phyloP scores from a whole-genome alignment of 169 alveolate genomes.

The Eimeria maxima region DNA sequence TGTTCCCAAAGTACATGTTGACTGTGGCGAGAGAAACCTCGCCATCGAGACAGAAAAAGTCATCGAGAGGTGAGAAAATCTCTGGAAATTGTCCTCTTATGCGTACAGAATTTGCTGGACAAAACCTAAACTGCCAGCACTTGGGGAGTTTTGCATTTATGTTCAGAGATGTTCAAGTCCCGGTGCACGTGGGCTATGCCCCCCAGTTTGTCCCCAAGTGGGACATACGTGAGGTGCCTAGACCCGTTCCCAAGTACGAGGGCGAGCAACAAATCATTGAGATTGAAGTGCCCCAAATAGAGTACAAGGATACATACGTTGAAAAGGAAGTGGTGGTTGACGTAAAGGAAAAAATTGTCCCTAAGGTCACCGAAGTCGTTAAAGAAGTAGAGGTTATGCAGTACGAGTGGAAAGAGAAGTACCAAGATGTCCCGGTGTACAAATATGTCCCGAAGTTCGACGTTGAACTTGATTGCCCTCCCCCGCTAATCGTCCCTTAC shows the following conservation, averaged over 20 bases:
- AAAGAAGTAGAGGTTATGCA: conserved; percentile 91
- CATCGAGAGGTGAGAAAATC: conserved; percentile 84
- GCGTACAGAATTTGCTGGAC: not conserved
- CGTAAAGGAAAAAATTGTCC: conserved; percentile 91
- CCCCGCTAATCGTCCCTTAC: conserved; percentile 92
- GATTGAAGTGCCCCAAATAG: conserved; percentile 92
- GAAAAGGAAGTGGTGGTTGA: conserved; percentile 93
- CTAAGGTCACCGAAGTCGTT: conserved; percentile 91
- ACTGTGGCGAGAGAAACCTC: conserved; percentile 88
- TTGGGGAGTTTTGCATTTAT: not conserved
- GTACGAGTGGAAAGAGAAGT: conserved; percentile 92
- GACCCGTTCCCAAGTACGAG: conserved; percentile 91
- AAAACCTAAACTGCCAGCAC: not conserved
- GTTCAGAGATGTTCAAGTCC: conserved; percentile 88
- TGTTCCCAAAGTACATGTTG: conserved; percentile 90
- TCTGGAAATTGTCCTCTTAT: not conserved
- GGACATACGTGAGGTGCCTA: conserved; percentile 93
- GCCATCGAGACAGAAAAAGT: conserved; percentile 87
- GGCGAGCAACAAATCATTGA: conserved; percentile 92
- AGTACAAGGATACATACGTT: conserved; percentile 90
- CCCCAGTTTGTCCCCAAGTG: conserved; percentile 92
- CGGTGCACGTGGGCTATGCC: conserved; percentile 90
- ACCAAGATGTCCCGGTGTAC: conserved; percentile 92
- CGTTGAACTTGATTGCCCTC: conserved; percentile 93
- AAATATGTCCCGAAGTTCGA: conserved; percentile 93